Base-by-base conservation (phyloP, 176 grass and related monocot genomes). In the Raddia guianensis region DNA sequence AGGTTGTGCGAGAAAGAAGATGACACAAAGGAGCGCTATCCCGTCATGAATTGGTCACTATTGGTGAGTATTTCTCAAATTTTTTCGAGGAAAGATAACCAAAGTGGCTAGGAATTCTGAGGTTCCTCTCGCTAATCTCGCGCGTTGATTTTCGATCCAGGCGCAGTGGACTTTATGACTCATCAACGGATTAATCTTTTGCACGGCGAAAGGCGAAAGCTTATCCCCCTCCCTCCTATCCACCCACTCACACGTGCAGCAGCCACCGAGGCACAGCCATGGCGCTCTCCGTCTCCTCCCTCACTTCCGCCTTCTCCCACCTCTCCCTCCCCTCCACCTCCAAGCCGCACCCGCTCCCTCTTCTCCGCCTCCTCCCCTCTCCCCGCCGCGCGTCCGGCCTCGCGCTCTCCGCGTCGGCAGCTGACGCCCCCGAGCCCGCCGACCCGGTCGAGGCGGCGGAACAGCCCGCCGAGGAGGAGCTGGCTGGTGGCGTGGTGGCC, bases 261-360 rank as follows among this genome's bases (percentile, higher is more conserved):
- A 34, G 14, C 80, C 59, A 67, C 49, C 35, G n/a, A 69, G 33
- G 66, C 21, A 64, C 49, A 49, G 0, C 62, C 72, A 89, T 93
- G 94, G 91, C 91, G 86, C 81, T 89, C 84, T 83, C 89, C 52
- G 57, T 97, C 78, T 88, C 94, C 68, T 87, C 94, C 78, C 82
- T 97, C 80, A 63, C 86, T 69, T 64, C 90, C 44, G 82, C 86
- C 57, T 83, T 98, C 80, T 83, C 90, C 47, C 85, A 91, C 51
- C 92, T 97, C 68, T 89, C 84, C 35, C 67, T 97, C 62, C 91
- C 83, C 77, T 75, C 86, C 56, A 81, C 78, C 49, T 63, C 77
- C 44, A 81, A 62, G 48, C 62, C 53, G 49, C 82, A 66, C 13
- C 21, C 49, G 40, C 27, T 4, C 47, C 66, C 66, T 0, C 60